Base-by-base conservation (phyloP, 805 yeast species). In the Blastobotrys americana region DNA sequence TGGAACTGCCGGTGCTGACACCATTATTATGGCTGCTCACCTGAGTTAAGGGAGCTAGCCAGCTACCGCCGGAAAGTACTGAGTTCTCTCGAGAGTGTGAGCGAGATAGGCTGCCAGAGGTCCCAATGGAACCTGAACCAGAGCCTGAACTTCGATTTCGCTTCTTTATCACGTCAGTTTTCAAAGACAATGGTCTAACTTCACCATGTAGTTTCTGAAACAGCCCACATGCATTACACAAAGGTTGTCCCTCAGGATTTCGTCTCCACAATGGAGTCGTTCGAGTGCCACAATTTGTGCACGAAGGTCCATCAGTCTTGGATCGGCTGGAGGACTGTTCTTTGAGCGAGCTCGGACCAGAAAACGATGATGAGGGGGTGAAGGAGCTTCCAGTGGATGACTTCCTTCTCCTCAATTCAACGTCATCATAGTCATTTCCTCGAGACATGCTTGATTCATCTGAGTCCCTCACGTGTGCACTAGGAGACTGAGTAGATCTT, bases 181-280 rank as follows among this genome's bases (percentile, higher is more conserved):
- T 88, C 55, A 88, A 70, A n/a, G 95, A 82, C 45, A 93, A 69
- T 2, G 98, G 98, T 48, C 98, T 73, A 50, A 89, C 95, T 10
- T 89, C 95, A 15, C 97, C 98, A 57, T 90, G 97, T 31, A 90
- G 68, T 64, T 90, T 90, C 60, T 87, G 73, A 57, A 90, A 90
- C 49, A 90, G 68, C 0, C 98, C 98, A 68, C 98, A 90, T 0
- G 98, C 98, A 61, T 90, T 90, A 66, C 98, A 90, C 47, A 90
- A 67, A 0, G 97, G 95, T 63, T 87, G 85, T 1, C 97, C 97
- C 51, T 86, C 87, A 0, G 96, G 88, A 54, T 89, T 87, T 45
- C 97, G 73, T 56, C 98, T 70, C 98, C 98, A 90, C 22, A 90
- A 65, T 1, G 98, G 98, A 0, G 98, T 90, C 25, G 94, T 89